A percentile compares a stretch with the other conserved stretches of the same genome.
These are phyloP conservation scores for Scorias spongiosa DNA, from an alignment of 2,329 filamentous ascomycete species.

Conservation along the genomic window DNA sequence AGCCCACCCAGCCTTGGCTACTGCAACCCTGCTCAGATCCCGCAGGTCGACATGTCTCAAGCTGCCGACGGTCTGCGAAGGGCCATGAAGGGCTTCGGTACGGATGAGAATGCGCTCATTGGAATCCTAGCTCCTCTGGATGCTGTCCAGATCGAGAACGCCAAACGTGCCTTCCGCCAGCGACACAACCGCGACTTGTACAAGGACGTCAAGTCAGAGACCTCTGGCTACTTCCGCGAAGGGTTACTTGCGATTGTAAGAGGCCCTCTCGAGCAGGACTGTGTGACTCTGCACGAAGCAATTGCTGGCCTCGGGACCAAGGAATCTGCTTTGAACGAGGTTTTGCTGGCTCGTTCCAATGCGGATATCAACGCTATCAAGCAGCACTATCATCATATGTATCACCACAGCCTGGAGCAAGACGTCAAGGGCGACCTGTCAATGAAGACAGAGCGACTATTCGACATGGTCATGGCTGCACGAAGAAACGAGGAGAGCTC, in stretches of 20 bases:
- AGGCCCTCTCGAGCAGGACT: conserved; percentile 67
- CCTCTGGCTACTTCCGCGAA: conserved; percentile 54
- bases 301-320: conserved; percentile 75
- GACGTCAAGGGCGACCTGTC: conserved; percentile 68
- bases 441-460: conserved; percentile 73
- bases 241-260: conserved; percentile 59
- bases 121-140: conserved; percentile 55
- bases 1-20: conserved; percentile 62
- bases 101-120: conserved; percentile 67
- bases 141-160: conserved; percentile 56
- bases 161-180: conserved; percentile 52
- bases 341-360: conserved; percentile 69
- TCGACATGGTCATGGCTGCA: conserved; percentile 64
- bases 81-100: conserved; percentile 91
- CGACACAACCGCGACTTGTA: conserved; percentile 53
- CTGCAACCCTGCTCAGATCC: conserved; percentile 47
- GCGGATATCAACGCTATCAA: conserved; percentile 84
- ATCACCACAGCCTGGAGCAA: conserved; percentile 49
- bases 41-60: conserved; percentile 47
- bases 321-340: conserved; percentile 70
- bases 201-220: conserved; percentile 64
- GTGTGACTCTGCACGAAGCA: conserved; percentile 52
- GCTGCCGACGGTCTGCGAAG: conserved; percentile 59
- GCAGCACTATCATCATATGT: conserved; percentile 53
- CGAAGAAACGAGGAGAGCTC: conserved; percentile 62